Conservation (phyloP, 257 asterid genomes). For the Solanum sejunctum region DNA sequence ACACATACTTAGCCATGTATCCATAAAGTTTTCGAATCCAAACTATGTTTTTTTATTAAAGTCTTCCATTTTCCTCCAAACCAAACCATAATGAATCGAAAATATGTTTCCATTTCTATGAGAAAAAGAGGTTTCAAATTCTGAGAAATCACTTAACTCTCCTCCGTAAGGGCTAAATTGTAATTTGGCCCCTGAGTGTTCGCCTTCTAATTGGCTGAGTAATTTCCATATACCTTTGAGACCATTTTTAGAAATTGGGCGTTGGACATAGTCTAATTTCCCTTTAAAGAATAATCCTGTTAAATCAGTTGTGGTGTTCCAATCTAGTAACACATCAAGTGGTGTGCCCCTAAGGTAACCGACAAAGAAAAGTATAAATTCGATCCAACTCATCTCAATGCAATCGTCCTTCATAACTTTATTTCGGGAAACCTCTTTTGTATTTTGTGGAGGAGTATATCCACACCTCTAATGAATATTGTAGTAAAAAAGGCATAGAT, state of each 20-base stretch:
- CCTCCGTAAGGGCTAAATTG: not conserved
- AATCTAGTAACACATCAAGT: not conserved
- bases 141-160: not conserved
- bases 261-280: not conserved
- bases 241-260: not conserved
- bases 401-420: not conserved
- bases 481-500: not conserved
- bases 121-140: not conserved
- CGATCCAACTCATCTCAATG: not conserved
- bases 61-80: not conserved
- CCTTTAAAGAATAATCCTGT: not conserved
- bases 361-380: not conserved
- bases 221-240: not conserved
- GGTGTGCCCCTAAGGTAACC: not conserved
- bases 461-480: not conserved
- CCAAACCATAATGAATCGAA: not conserved
- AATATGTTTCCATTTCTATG: not conserved
- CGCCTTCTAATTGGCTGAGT: not conserved
- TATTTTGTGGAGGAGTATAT: not conserved
- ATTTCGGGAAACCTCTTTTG: not conserved
- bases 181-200: not conserved
- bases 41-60: not conserved
- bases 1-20: not conserved
- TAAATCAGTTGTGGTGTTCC: not conserved
- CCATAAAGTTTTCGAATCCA: not conserved